Percentiles rank a stretch among this genome's conserved stretches.
These are phyloP conservation scores for Spraguea lophii DNA, from an alignment of 371 early-diverging fungal species.

Conservation along the genomic window DNA sequence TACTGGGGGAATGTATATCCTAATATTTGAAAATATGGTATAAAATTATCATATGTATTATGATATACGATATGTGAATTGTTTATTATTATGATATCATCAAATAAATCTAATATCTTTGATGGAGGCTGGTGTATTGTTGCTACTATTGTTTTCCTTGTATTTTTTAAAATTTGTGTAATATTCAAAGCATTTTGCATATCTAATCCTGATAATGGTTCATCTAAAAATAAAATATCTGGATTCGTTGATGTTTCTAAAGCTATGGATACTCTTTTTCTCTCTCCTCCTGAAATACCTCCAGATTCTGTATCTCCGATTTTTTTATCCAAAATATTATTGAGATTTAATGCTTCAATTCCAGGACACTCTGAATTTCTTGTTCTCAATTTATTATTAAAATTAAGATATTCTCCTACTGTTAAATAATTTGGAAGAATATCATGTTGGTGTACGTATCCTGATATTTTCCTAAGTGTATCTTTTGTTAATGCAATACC, in stretches of 20 bases:
- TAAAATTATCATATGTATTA: conserved; percentile 46
- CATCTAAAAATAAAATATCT: conserved; percentile 64
- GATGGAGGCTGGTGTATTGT: conserved; percentile 38
- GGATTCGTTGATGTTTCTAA: conserved; percentile 66
- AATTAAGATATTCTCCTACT: conserved; percentile 61
- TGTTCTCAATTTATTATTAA: conserved; percentile 48
- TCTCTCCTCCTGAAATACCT: conserved; percentile 65
- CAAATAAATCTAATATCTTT: conserved; percentile 29
- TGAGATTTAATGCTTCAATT: conserved; percentile 51
- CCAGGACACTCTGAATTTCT: conserved; percentile 47
- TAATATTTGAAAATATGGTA: conserved; percentile 50
- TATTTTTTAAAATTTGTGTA: conserved; percentile 19
- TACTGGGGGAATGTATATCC: conserved; percentile 63
- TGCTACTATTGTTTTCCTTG: neutral
- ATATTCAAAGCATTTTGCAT: conserved; percentile 45
- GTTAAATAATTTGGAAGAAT: conserved; percentile 60
- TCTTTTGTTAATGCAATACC: neutral
- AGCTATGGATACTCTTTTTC: conserved; percentile 62
- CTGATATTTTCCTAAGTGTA: conserved; percentile 22
- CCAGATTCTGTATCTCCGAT: conserved; percentile 53
- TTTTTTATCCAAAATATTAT: conserved; percentile 49
- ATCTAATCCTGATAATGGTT: conserved; percentile 74
- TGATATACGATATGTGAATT: conserved; percentile 40
- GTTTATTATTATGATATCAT: conserved; percentile 26
- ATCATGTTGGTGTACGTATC: conserved; percentile 73